phyloP scores from a whole-genome alignment of 768 basidiomycete genomes.

The Gymnopilus dilepis region DNA sequence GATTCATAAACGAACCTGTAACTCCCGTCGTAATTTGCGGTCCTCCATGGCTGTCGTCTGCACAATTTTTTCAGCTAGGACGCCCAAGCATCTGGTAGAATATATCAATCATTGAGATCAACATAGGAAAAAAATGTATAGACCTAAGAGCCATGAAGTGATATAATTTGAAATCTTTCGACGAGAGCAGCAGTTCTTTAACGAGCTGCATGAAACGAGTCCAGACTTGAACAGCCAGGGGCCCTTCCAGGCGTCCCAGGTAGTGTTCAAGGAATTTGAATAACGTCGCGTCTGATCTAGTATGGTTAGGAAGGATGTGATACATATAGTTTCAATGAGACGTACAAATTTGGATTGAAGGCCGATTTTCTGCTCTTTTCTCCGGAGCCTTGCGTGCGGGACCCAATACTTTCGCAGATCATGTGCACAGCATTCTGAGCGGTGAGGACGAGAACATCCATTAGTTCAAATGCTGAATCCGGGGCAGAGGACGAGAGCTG shows the following conservation, averaged over 20 bases:
- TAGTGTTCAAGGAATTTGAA: conserved; percentile 92
- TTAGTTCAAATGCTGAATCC: conserved; percentile 74
- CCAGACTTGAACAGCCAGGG: conserved; percentile 95
- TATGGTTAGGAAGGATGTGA: conserved; percentile 1
- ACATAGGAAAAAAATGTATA: conserved; percentile 16
- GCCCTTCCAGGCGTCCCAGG: conserved; percentile 81
- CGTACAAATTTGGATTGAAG: conserved; percentile 72
- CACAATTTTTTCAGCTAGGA: conserved; percentile 80
- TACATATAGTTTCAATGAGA: conserved; percentile 11
- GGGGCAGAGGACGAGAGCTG: conserved; percentile 45
- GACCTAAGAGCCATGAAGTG: conserved; percentile 78
- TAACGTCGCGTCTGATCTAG: conserved; percentile 70
- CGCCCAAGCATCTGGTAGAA: conserved; percentile 67
- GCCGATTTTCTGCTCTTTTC: conserved; percentile 67
- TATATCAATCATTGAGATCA: background rate
- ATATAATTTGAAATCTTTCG: conserved; percentile 72
- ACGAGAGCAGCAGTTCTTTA: conserved; percentile 72
- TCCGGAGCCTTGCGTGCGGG: conserved; percentile 56
- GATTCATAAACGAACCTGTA: conserved; percentile 64
- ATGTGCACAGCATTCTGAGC: conserved; percentile 89
- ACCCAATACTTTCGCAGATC: conserved; percentile 81
- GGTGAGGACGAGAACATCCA: conserved; percentile 83
- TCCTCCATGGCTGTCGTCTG: conserved; percentile 95
- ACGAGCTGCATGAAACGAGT: conserved; percentile 73
- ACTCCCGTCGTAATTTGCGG: conserved; percentile 81